A percentile compares a stretch with the other conserved stretches of the same genome.
phyloP scores from a whole-genome alignment of 306 rosid genomes.

The Notholithocarpus densiflorus region DNA sequence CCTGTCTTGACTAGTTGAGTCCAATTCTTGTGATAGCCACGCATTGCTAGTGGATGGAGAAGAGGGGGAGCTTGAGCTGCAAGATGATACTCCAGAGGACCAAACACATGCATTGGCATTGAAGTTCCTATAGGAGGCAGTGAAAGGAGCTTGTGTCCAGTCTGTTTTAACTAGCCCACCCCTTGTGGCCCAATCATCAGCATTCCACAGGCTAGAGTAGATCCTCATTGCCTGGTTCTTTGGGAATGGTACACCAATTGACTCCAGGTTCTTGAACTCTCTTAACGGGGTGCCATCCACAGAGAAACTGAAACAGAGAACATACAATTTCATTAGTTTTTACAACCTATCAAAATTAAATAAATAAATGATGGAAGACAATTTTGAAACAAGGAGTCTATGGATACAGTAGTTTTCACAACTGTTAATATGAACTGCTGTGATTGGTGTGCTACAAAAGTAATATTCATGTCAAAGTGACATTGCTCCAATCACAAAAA shows the following conservation, averaged over 20 bases:
- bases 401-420: no score
- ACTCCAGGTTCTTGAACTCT: conserved; percentile 69
- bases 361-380: no score
- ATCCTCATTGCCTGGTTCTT: conserved; percentile 61
- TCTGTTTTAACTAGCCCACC: conserved; percentile 72
- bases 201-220: conserved; percentile 66
- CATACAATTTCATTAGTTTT: no score
- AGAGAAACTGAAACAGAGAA: conserved; percentile 39
- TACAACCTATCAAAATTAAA: no score
- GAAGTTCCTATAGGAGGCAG: conserved; percentile 58
- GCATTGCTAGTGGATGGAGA: background rate
- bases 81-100: conserved; percentile 45
- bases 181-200: conserved; percentile 88
- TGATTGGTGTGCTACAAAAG: background rate
- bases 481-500: no score
- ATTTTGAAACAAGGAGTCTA: background rate
- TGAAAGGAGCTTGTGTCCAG: conserved; percentile 62
- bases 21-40: conserved; percentile 51
- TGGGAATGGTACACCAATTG: conserved; percentile 52
- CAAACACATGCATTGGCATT: conserved; percentile 52
- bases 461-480: no score
- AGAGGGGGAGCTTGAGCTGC: conserved; percentile 29
- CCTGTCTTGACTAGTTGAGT: conserved; percentile 31
- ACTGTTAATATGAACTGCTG: no score
- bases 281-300: conserved; percentile 72